Percentiles rank a stretch among this genome's conserved stretches.
Evolutionary conservation across 768 basidiomycete species (phyloP).

Genomic region (Tricholoma matsutake): DNA sequence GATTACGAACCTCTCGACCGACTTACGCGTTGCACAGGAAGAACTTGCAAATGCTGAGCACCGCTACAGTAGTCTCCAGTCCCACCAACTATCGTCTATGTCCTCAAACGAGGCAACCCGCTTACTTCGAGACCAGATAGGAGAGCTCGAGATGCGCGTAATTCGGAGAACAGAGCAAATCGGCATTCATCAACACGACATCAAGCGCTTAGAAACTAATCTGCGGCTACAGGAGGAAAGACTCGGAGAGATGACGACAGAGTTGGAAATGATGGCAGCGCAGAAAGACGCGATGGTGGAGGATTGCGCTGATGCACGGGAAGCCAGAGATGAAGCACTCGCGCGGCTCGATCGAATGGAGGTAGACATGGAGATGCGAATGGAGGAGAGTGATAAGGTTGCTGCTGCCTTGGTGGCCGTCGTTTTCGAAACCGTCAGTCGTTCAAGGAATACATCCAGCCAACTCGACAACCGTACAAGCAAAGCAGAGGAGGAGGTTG

Average conservation of each 20-base stretch:
- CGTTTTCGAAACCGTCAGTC: slow-evolving; percentile 33
- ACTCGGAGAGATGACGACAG: slow-evolving; percentile 62
- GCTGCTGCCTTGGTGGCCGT: slow-evolving; percentile 37
- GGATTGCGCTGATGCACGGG: slow-evolving; percentile 76
- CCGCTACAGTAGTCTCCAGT: slow-evolving; percentile 60
- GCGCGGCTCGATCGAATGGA: slow-evolving; percentile 57
- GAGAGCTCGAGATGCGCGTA: slow-evolving; percentile 65
- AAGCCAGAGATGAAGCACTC: slow-evolving; percentile 65
- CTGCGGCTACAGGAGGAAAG: slow-evolving; percentile 72
- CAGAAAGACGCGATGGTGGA: slow-evolving; percentile 83
- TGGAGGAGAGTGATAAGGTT: slow-evolving; percentile 31
- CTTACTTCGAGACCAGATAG: slow-evolving; percentile 60
- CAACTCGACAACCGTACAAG: slow-evolving; percentile 5
- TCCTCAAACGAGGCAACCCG: slow-evolving; percentile 51
- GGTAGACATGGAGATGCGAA: slow-evolving; percentile 43
- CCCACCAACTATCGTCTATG: slow-evolving; percentile 65
- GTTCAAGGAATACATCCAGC: slow-evolving; percentile 24
- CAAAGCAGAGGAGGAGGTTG: slow-evolving; percentile 9
- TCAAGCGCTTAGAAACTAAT: slow-evolving; percentile 73
- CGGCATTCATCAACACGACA: slow-evolving; percentile 77
- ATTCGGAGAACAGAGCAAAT: slow-evolving; percentile 69
- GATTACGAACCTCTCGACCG: slow-evolving; percentile 57
- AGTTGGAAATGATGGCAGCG: slow-evolving; percentile 60
- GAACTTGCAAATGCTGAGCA: slow-evolving; percentile 56
- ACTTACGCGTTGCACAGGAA: slow-evolving; percentile 49